phyloP scores from a whole-genome alignment of 164 flowering plant species.

The Taxillus chinensis region DNA sequence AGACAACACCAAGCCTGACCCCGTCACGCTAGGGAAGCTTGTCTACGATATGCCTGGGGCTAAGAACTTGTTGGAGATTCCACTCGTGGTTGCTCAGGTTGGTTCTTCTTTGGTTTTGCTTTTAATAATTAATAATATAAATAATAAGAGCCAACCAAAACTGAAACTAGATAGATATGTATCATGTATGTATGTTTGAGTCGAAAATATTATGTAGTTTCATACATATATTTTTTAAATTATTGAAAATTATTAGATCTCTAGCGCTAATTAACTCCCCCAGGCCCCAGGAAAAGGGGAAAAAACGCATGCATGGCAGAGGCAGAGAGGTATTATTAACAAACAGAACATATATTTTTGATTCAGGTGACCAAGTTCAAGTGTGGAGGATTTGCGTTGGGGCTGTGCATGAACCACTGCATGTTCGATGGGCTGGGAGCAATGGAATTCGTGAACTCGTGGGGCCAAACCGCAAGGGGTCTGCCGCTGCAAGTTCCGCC shows the following conservation, averaged over 20 bases:
- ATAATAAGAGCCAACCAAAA: no score
- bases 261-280: no score
- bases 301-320: no score
- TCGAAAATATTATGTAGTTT: no score
- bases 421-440: slow-evolving; percentile 17
- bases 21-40: slow-evolving; percentile 13
- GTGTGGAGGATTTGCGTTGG: slow-evolving; percentile 19
- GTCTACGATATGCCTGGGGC: slow-evolving; percentile 17
- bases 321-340: no score
- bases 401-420: slow-evolving; percentile 17
- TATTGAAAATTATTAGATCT: no score
- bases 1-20: slow-evolving; percentile 15
- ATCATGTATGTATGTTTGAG: no score
- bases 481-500: slow-evolving; percentile 8
- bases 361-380: slow-evolving; percentile 20
- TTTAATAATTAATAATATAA: neutral
- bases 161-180: no score
- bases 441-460: slow-evolving; percentile 16
- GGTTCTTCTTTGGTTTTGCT: neutral
- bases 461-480: slow-evolving; percentile 16
- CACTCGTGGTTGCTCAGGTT: slow-evolving; percentile 19
- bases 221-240: no score
- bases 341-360: no score
- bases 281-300: no score
- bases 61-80: slow-evolving; percentile 14